A percentile compares a stretch with the other conserved stretches of the same genome.
phyloP scores from a whole-genome alignment of 2,329 filamentous ascomycete species.

The Scleromitrula shiraiana region DNA sequence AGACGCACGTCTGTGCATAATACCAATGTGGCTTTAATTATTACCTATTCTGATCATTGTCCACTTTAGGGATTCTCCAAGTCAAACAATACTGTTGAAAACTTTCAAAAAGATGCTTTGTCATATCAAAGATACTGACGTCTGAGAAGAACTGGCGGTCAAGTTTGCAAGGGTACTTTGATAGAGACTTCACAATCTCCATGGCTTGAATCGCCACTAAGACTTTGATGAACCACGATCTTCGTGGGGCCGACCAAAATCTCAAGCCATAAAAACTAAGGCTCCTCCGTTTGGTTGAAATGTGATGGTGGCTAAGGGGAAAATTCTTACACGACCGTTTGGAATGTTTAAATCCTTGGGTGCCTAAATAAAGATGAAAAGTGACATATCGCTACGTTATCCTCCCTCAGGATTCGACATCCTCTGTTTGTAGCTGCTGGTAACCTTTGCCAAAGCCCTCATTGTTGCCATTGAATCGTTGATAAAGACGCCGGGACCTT shows the following conservation, averaged over 20 bases:
- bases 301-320: slow-evolving; percentile 7
- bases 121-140: slow-evolving; percentile 15
- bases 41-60: no score
- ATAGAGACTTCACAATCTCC: slow-evolving; percentile 24
- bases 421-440: slow-evolving; percentile 21
- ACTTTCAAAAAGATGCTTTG: no score
- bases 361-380: slow-evolving; percentile 21
- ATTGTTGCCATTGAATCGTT: slow-evolving; percentile 11
- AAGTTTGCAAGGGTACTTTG: slow-evolving; percentile 24
- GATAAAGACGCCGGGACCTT: slow-evolving; percentile 18
- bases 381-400: slow-evolving; percentile 24
- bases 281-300: slow-evolving; percentile 4
- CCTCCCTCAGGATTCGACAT: slow-evolving; percentile 13
- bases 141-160: slow-evolving; percentile 28
- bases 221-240: slow-evolving; percentile 29
- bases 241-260: slow-evolving; percentile 21
- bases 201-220: slow-evolving; percentile 28
- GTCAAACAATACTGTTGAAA: no score
- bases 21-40: slow-evolving; percentile 12
- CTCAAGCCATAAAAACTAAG: slow-evolving; percentile 17
- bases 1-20: slow-evolving; percentile 28
- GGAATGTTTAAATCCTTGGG: slow-evolving; percentile 13
- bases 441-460: background rate
- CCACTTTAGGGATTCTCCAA: no score
- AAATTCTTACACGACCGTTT: slow-evolving; percentile 8